phyloP scores from a whole-genome alignment of 495 filamentous ascomycete genomes.

The Penicillium silybi region DNA sequence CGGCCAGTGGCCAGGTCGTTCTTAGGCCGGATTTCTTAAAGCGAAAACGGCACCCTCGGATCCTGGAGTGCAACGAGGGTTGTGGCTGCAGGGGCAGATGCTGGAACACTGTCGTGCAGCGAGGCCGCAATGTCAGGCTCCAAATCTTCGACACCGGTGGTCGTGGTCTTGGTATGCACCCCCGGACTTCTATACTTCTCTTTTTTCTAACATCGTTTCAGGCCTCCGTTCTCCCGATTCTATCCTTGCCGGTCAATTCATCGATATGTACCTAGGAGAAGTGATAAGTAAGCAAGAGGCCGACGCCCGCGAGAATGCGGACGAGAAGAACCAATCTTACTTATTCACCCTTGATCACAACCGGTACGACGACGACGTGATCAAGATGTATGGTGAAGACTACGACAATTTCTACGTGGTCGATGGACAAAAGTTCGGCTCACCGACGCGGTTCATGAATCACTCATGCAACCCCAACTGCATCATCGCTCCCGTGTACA shows the following conservation, averaged over 20 bases:
- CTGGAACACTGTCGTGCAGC: constrained; percentile 76
- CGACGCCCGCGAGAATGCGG: constrained; percentile 53
- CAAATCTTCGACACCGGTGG: constrained; percentile 76
- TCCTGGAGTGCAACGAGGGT: constrained; percentile 77
- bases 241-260: constrained; percentile 75
- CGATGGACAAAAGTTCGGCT: constrained; percentile 58
- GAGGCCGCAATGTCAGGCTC: constrained; percentile 67
- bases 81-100: constrained; percentile 67
- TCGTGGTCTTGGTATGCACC: constrained; percentile 72
- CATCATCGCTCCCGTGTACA: constrained; percentile 76
- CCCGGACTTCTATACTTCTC: neutral
- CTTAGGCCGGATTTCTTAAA: constrained; percentile 27
- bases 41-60: constrained; percentile 35
- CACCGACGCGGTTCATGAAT: constrained; percentile 59
- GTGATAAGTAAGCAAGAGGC: constrained; percentile 72
- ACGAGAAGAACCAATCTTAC: constrained; percentile 52
- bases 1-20: constrained; percentile 9
- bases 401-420: constrained; percentile 46
- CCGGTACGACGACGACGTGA: constrained; percentile 41
- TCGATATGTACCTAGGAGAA: constrained; percentile 87
- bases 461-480: constrained; percentile 71
- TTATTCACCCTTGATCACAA: constrained; percentile 75
- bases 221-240: constrained; percentile 65
- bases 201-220: constrained; percentile 19
- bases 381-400: constrained; percentile 26